phyloP scores from a whole-genome alignment of 2,329 filamentous ascomycete genomes.

The Xylariaceae sp. region DNA sequence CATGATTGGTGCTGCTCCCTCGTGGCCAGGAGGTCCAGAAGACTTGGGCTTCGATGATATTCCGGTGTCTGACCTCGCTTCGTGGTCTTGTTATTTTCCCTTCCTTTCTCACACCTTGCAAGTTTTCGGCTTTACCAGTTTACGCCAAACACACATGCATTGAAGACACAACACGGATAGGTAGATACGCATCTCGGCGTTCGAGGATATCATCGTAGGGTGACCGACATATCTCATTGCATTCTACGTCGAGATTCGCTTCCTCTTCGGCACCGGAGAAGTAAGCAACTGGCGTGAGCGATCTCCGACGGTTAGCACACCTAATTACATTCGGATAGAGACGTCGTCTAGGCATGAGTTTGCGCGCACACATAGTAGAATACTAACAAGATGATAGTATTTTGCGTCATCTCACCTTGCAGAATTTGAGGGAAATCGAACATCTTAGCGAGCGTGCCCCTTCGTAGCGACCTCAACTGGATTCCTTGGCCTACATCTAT shows the following conservation, averaged over 20 bases:
- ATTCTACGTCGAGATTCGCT: neutral
- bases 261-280: neutral
- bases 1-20: conserved; percentile 20
- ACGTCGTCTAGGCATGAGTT: neutral
- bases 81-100: neutral
- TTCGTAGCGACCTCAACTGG: neutral
- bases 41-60: conserved; percentile 5
- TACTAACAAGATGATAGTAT: conserved; percentile 7
- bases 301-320: neutral
- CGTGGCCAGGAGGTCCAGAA: neutral
- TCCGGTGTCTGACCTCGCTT: neutral
- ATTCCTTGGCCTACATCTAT: neutral
- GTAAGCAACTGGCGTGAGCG: neutral
- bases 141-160: neutral
- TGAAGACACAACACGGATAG: neutral
- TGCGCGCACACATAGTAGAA: neutral
- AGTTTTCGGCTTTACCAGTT: neutral
- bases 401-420: neutral
- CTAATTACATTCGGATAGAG: neutral
- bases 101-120: neutral
- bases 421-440: neutral
- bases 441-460: neutral
- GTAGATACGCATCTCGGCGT: conserved; percentile 2
- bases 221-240: neutral
- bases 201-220: neutral